Conservation (phyloP, 139 green algal species). For the Chlamydomonas schloesseri region DNA sequence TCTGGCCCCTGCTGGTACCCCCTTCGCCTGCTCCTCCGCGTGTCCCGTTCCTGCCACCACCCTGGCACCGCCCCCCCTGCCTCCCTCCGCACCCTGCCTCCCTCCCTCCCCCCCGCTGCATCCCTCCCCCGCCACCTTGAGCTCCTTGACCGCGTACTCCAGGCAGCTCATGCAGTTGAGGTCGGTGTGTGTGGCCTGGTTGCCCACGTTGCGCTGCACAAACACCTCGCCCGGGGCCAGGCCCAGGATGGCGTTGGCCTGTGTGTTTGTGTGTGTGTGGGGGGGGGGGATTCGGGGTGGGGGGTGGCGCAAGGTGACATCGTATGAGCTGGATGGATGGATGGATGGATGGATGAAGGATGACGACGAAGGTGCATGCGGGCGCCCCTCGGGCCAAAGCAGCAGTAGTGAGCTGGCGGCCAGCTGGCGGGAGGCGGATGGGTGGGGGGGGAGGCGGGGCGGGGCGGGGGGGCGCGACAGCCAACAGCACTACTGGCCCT, state of each 20-base stretch:
- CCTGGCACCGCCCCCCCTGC: too few relatives aligned
- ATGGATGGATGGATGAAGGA: too few relatives aligned
- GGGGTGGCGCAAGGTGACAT: too few relatives aligned
- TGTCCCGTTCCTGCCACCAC: too few relatives aligned
- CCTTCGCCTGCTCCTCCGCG: neutral
- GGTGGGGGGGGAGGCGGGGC: too few relatives aligned
- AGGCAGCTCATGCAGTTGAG: conserved; percentile 84
- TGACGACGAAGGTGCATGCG: too few relatives aligned
- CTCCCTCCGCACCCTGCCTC: too few relatives aligned
- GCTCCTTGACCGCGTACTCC: conserved; percentile 79
- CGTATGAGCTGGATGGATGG: too few relatives aligned
- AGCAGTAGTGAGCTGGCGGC: too few relatives aligned
- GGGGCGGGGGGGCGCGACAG: too few relatives aligned
- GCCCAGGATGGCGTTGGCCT: conserved; percentile 79
- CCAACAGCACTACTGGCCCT: neutral
- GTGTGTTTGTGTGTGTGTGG: neutral
- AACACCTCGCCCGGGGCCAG: conserved; percentile 86
- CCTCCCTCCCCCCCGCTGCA: neutral
- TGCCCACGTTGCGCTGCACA: conserved; percentile 90
- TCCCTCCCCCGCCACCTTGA: conserved; percentile 66
- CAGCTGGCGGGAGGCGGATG: too few relatives aligned
- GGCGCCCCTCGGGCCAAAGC: too few relatives aligned
- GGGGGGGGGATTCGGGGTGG: neutral
- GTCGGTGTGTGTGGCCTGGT: conserved; percentile 84
- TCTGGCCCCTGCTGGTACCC: neutral